A percentile compares a stretch with the other conserved stretches of the same genome.
phyloP scores from a whole-genome alignment of 805 yeast genomes.

The Groenewaldozyma salmanticensis region DNA sequence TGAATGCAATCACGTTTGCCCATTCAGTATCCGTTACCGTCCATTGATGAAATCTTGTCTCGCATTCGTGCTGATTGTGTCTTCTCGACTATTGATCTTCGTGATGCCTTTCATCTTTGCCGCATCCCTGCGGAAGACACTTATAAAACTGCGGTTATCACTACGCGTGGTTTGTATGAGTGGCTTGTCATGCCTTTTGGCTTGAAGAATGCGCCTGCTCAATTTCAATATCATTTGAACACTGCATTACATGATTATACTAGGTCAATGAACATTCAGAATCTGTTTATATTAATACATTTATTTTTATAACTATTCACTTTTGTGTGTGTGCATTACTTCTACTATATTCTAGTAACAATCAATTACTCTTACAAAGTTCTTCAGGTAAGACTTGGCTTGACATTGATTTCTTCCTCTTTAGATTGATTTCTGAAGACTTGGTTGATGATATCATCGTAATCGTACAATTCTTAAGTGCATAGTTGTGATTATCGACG shows the following conservation, averaged over 20 bases:
- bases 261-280: too few species aligned
- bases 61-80: background rate
- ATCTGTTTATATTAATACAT: too few species aligned
- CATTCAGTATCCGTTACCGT: background rate
- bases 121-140: background rate
- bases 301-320: too few species aligned
- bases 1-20: background rate
- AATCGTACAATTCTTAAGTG: too few species aligned
- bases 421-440: too few species aligned
- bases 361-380: too few species aligned
- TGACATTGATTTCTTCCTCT: too few species aligned
- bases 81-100: background rate
- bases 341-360: too few species aligned
- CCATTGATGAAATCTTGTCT: background rate
- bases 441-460: too few species aligned
- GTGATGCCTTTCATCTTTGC: background rate
- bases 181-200: conserved; percentile 25
- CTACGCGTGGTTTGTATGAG: conserved; percentile 17
- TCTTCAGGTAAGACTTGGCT: too few species aligned
- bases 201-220: conserved; percentile 21
- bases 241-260: background rate
- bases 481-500: too few species aligned
- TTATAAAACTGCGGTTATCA: conserved; percentile 11
- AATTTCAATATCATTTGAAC: conserved; percentile 17
- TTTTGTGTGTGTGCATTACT: too few species aligned